Conservation (phyloP, 805 yeast genomes). For the Ogataea glucozyma region DNA sequence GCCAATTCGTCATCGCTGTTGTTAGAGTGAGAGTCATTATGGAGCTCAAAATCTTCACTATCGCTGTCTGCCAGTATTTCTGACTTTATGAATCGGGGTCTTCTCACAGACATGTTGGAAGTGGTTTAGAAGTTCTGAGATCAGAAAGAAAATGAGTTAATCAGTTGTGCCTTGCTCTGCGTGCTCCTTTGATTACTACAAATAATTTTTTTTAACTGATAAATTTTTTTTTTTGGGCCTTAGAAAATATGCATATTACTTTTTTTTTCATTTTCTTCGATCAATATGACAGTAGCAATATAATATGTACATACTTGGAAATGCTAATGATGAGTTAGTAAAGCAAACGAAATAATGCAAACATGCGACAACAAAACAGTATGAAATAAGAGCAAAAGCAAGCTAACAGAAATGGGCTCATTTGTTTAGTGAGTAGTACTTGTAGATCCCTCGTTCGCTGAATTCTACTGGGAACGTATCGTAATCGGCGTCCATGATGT, state of each 20-base stretch:
- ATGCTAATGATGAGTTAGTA: neutral
- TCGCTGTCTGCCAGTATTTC: conserved; percentile 32
- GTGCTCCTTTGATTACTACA: conserved; percentile 1
- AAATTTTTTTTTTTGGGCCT: too few relatives aligned
- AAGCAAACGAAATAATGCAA: conserved; percentile 1
- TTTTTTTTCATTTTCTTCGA: neutral
- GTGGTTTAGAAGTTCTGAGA: neutral
- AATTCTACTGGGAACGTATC: conserved; percentile 55
- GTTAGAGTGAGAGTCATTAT: conserved; percentile 1
- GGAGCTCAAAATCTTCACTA: conserved; percentile 13
- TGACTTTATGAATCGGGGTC: conserved; percentile 24
- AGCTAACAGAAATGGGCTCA: conserved; percentile 21
- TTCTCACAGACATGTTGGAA: conserved; percentile 16
- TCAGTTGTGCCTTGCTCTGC: too few relatives aligned
- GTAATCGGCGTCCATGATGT: conserved; percentile 37
- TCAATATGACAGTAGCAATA: neutral
- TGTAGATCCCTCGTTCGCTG: conserved; percentile 52
- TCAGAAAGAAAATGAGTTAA: too few relatives aligned
- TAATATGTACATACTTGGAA: conserved; percentile 1
- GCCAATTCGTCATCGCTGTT: conserved; percentile 47
- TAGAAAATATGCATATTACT: too few relatives aligned
- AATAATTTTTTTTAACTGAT: conserved; percentile 2
- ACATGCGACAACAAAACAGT: conserved; percentile 1
- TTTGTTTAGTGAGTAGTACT: conserved; percentile 56
- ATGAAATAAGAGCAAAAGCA: neutral